These are phyloP conservation scores for Aspergillus pseudoterreus DNA, from an alignment of 2,329 filamentous ascomycete species.

Conservation along the genomic window DNA sequence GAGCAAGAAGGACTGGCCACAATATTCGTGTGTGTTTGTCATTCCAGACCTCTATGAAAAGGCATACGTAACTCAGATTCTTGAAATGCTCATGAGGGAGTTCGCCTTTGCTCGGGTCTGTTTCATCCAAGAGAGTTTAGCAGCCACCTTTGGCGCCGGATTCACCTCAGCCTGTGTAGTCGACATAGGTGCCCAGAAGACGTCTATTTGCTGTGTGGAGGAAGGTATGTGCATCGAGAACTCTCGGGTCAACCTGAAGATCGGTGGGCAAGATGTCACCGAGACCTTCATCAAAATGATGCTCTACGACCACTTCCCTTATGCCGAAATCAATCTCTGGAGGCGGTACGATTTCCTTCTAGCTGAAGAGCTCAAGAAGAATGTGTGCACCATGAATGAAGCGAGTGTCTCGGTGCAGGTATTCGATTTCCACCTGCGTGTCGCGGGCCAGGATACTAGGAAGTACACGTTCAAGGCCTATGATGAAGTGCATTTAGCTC, in stretches of 20 bases:
- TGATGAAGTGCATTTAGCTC: constrained; percentile 89
- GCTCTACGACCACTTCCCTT: constrained; percentile 93
- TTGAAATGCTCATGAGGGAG: constrained; percentile 82
- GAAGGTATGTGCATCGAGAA: constrained; percentile 94
- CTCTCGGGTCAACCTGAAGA: constrained; percentile 92
- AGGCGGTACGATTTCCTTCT: constrained; percentile 88
- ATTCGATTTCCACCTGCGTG: constrained; percentile 85
- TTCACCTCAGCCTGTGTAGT: constrained; percentile 94
- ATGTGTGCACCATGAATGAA: constrained; percentile 87
- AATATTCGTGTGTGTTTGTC: constrained; percentile 95
- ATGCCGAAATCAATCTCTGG: constrained; percentile 87
- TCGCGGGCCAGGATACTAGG: constrained; percentile 79
- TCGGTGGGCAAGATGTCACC: constrained; percentile 86
- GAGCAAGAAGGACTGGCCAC: constrained; percentile 74
- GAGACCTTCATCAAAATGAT: constrained; percentile 97
- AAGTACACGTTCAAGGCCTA: constrained; percentile 98
- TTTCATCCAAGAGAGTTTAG: constrained; percentile 94
- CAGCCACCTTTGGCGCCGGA: constrained; percentile 89
- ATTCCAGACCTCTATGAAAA: constrained; percentile 98
- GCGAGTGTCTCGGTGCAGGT: constrained; percentile 83
- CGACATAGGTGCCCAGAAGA: constrained; percentile 95
- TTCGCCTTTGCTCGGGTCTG: constrained; percentile 86
- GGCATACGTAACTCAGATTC: constrained; percentile 76
- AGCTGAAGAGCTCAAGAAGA: constrained; percentile 92
- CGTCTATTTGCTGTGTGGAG: constrained; percentile 93